Evolutionary conservation across 2,329 filamentous ascomycete species (phyloP).

Genomic region (Ramichloridium luteum): DNA sequence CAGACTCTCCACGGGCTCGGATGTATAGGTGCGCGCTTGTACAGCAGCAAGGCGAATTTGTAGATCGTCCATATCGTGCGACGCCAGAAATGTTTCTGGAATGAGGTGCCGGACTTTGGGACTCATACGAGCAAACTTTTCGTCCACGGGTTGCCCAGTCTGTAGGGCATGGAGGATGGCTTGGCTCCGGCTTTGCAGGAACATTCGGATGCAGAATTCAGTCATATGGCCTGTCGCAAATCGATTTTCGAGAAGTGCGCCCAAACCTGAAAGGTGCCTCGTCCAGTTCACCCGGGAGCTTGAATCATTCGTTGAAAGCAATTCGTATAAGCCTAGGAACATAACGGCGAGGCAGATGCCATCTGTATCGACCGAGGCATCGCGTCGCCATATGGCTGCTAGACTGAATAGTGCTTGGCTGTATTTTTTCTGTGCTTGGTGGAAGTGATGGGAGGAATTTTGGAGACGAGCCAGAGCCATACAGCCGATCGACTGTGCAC

Average conservation of each 20-base stretch:
- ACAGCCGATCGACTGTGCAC: neutral
- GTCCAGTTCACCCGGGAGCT: neutral
- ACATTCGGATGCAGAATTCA: too few relatives aligned
- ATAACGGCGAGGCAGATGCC: neutral
- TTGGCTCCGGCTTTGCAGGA: too few relatives aligned
- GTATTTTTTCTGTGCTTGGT: conserved; percentile 2
- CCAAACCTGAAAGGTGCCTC: neutral
- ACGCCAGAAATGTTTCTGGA: too few relatives aligned
- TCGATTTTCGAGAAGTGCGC: neutral
- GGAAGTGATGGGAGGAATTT: neutral
- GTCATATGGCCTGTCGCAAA: too few relatives aligned
- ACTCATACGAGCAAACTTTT: too few relatives aligned
- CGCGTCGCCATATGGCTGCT: neutral
- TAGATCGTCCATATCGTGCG: too few relatives aligned
- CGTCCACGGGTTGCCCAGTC: too few relatives aligned
- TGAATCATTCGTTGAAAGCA: neutral
- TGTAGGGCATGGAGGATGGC: too few relatives aligned
- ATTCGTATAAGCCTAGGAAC: conserved; percentile 1
- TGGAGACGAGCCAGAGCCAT: conserved; percentile 1
- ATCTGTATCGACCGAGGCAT: neutral
- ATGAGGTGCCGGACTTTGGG: too few relatives aligned
- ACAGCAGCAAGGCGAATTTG: too few relatives aligned
- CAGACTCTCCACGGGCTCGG: too few relatives aligned
- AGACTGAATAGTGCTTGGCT: conserved; percentile 1
- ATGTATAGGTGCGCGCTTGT: too few relatives aligned